Evolutionary conservation across 2,329 filamentous ascomycete genomes (phyloP).

Genomic region (Cucurbitaria berberidis): DNA sequence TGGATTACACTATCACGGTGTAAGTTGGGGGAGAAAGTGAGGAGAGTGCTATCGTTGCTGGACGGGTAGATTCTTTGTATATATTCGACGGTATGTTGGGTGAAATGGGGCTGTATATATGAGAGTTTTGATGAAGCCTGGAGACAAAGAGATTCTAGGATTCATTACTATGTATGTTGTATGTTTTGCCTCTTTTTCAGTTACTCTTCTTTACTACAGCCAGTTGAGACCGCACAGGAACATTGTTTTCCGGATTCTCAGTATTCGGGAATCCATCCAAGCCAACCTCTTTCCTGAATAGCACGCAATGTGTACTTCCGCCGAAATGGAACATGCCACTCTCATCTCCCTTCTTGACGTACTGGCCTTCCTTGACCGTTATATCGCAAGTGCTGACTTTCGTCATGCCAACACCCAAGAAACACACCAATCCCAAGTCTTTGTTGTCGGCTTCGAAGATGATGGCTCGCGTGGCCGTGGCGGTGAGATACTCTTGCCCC

Average conservation of each 20-base stretch:
- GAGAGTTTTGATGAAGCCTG: not conserved
- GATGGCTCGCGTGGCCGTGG: constrained; percentile 71
- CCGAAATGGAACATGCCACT: constrained; percentile 82
- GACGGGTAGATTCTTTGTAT: not conserved
- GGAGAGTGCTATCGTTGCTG: not conserved
- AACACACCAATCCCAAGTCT: constrained; percentile 71
- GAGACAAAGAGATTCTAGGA: not conserved
- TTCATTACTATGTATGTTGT: not conserved
- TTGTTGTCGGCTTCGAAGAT: constrained; percentile 73
- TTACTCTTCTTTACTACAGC: constrained; percentile 37
- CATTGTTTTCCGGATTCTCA: constrained; percentile 38
- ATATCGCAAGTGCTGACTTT: constrained; percentile 78
- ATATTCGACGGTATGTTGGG: too few species aligned
- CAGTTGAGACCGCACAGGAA: constrained; percentile 47
- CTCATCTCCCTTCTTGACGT: constrained; percentile 72
- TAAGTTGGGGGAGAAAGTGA: constrained; percentile 18
- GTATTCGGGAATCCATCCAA: constrained; percentile 39
- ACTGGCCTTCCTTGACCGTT: constrained; percentile 69
- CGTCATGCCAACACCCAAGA: constrained; percentile 76
- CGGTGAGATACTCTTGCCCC: constrained; percentile 70
- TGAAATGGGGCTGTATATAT: constrained; percentile 1
- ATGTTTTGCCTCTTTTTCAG: not conserved
- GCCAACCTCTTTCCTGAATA: constrained; percentile 66
- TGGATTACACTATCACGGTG: constrained; percentile 57
- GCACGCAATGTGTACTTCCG: constrained; percentile 71